Percentiles rank a stretch among this genome's conserved stretches.
phyloP scores from a whole-genome alignment of 139 green algal species.

The Desmodesmus armatus region DNA sequence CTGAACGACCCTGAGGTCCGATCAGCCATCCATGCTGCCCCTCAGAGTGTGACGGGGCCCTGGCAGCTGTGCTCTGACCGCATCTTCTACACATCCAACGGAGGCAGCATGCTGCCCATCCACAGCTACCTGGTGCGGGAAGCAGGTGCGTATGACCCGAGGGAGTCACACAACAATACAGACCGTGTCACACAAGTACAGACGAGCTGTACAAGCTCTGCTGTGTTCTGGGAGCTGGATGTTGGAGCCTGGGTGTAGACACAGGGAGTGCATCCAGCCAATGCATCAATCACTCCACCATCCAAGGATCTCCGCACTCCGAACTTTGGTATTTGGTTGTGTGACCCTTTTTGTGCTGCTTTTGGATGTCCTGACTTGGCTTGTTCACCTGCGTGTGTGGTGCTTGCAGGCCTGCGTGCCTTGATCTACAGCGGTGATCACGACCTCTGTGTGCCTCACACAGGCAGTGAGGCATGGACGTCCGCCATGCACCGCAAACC shows the following conservation, averaged over 20 bases:
- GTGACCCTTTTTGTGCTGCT: not conserved
- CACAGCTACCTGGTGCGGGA: slow-evolving; percentile 51
- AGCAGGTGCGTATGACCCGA: not conserved
- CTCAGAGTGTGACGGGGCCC: slow-evolving; percentile 9
- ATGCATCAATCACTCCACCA: too few relatives aligned
- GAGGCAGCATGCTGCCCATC: slow-evolving; percentile 73
- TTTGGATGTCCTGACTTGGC: slow-evolving; percentile 60
- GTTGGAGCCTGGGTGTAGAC: not conserved
- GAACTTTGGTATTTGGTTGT: not conserved
- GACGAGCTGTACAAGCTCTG: not conserved
- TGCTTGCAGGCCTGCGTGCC: slow-evolving; percentile 59
- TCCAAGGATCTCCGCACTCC: too few relatives aligned
- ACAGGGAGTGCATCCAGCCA: too few relatives aligned
- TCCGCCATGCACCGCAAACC: slow-evolving; percentile 43
- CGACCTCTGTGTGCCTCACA: slow-evolving; percentile 78
- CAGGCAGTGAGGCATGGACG: slow-evolving; percentile 83
- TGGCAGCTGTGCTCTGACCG: slow-evolving; percentile 56
- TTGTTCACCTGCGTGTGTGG: slow-evolving; percentile 50
- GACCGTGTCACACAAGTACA: too few relatives aligned
- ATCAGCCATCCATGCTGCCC: slow-evolving; percentile 68
- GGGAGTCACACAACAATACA: too few relatives aligned
- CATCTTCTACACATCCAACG: slow-evolving; percentile 70
- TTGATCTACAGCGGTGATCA: slow-evolving; percentile 89
- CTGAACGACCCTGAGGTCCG: slow-evolving; percentile 72
- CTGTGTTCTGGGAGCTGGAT: not conserved